These are phyloP conservation scores for Aspergillus ochraceus DNA, from an alignment of 2,329 filamentous ascomycete genomes.

Conservation along the genomic window DNA sequence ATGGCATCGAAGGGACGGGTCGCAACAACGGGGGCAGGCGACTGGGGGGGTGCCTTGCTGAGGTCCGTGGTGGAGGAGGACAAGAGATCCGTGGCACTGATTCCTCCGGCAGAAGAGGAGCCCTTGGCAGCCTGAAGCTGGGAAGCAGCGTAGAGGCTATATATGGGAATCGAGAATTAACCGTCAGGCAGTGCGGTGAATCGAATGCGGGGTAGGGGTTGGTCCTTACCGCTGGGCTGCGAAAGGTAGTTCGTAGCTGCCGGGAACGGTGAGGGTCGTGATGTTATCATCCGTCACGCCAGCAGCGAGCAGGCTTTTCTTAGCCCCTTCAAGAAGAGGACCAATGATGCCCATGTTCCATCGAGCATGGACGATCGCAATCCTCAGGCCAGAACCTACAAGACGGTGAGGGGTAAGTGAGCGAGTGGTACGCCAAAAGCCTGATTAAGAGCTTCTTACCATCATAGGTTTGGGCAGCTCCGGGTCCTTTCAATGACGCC, in stretches of 20 bases:
- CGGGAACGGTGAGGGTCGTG: conserved; percentile 83
- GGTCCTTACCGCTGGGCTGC: conserved; percentile 73
- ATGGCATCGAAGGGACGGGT: conserved; percentile 79
- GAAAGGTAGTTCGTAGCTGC: conserved; percentile 91
- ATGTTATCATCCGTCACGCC: conserved; percentile 90
- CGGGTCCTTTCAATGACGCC: conserved; percentile 63
- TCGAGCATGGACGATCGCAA: conserved; percentile 92
- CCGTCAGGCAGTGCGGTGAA: neutral
- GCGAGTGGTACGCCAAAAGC: neutral
- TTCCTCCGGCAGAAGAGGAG: conserved; percentile 35
- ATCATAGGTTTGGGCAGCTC: conserved; percentile 57
- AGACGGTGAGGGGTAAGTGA: conserved; percentile 13
- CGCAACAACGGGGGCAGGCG: conserved; percentile 37
- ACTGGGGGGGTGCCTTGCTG: conserved; percentile 44
- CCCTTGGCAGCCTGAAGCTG: conserved; percentile 75
- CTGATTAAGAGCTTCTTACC: conserved; percentile 42
- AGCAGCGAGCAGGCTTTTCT: conserved; percentile 71
- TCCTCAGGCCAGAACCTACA: conserved; percentile 70
- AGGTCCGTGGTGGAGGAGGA: conserved; percentile 68
- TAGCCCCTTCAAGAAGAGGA: conserved; percentile 76
- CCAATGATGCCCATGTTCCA: conserved; percentile 93
- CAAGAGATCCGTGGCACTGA: conserved; percentile 57
- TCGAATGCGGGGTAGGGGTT: neutral
- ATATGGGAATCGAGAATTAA: neutral
- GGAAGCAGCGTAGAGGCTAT: conserved; percentile 78